Base-by-base conservation (phyloP, 2,329 filamentous ascomycete genomes). In the Botrytis paeoniae region DNA sequence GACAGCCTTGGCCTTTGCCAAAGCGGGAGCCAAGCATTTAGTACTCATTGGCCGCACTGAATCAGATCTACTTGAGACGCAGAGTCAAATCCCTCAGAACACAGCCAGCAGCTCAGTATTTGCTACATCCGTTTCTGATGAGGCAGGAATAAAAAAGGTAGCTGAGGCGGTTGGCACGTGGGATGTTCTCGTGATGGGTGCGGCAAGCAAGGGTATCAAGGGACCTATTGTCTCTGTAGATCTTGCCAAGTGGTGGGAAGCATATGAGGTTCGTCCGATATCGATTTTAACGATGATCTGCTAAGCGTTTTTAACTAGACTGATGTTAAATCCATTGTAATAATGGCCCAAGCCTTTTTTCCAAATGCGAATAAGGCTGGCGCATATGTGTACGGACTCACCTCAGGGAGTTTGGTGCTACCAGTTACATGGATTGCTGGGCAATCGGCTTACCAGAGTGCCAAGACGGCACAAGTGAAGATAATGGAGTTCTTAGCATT, bases 1-100 rank as follows among this genome's bases (percentile, higher is more conserved):
- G 64, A 86, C 82, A 10, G 84, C 84, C 16, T 78, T 69, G 37
- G 78, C 76, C 74, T 87, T 86, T 71, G 85, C 85, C 18, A 66
- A 79, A 75, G 84, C 85, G 71, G 84, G 85, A 16, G 85, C 85
- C 1, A 78, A 81, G 63, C 78, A 79, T 0, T 84, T 87, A 66
- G 81, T 81, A 18, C 80, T 87, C 18, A 76, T 86, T 1, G 85
- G 85, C 39, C 83, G 85, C 29, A 79, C 80, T 48, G 79, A 75
- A 76, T 73, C 80, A 66, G 78, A 78, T 29, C 29, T 64, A 41
- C 62, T 64, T 22, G 29, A n/a, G 16, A 64, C 62, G 25, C 62
- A 64, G 25, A n/a, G 8, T n/a, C 62, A 45, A 45, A 32, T 45
- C 10, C 62, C 62, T n/a, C 43, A 45, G 20, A 29, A 29, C 62